Conservation (phyloP, 352 stramenopile species). For the Phytopythium delawarense region DNA sequence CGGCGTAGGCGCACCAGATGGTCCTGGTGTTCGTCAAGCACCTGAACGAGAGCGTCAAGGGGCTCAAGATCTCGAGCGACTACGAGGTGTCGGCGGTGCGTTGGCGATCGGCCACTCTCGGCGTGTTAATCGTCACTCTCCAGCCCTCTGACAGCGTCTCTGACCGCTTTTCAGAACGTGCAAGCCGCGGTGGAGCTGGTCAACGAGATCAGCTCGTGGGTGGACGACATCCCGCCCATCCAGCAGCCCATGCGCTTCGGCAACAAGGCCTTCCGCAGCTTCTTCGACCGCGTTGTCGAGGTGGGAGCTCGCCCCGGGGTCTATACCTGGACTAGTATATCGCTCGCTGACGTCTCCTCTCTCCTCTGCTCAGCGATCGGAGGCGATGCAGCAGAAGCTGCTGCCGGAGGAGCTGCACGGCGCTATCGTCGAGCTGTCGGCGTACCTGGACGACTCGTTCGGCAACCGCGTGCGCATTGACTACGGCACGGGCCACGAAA, state of each 20-base stretch:
- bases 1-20: slow-evolving; percentile 66
- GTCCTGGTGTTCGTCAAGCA: slow-evolving; percentile 80
- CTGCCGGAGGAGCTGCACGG: slow-evolving; percentile 50
- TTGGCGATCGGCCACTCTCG: neutral
- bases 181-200: slow-evolving; percentile 60
- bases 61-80: slow-evolving; percentile 51
- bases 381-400: slow-evolving; percentile 53
- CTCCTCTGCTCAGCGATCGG: slow-evolving; percentile 33
- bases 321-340: neutral
- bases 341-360: neutral
- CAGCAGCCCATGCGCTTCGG: slow-evolving; percentile 94
- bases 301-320: slow-evolving; percentile 16
- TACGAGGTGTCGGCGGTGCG: slow-evolving; percentile 62
- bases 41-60: slow-evolving; percentile 76
- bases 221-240: slow-evolving; percentile 90
- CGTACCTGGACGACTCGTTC: slow-evolving; percentile 96
- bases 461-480: slow-evolving; percentile 96
- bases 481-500: slow-evolving; percentile 99
- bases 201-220: slow-evolving; percentile 73
- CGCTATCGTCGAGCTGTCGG: slow-evolving; percentile 88
- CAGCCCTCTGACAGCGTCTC: neutral
- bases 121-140: neutral
- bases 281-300: slow-evolving; percentile 80
- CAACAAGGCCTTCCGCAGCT: slow-evolving; percentile 93
- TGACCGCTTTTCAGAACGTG: slow-evolving; percentile 42